phyloP scores from a whole-genome alignment of 192 early-diverging fungal species.

The Chytriomyces sp. region DNA sequence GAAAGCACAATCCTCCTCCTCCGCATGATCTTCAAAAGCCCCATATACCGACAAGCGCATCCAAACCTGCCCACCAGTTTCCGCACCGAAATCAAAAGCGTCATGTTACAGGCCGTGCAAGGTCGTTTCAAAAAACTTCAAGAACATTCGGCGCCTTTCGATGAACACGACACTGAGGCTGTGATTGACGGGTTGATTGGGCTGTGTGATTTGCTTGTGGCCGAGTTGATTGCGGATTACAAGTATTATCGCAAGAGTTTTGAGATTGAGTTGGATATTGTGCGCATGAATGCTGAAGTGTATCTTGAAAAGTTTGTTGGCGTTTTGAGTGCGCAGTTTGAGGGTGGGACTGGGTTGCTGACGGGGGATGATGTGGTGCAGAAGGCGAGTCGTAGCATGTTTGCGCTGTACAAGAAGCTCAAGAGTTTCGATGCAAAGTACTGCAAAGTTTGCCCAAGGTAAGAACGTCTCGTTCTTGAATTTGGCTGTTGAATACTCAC shows the following conservation, averaged over 20 bases:
- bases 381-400: slow-evolving; percentile 9
- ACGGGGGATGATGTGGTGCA: not conserved
- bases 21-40: slow-evolving; percentile 59
- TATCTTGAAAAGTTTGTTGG: slow-evolving; percentile 14
- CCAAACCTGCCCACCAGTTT: slow-evolving; percentile 50
- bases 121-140: slow-evolving; percentile 52
- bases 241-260: slow-evolving; percentile 58
- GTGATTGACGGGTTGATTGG: slow-evolving; percentile 52
- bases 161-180: slow-evolving; percentile 53
- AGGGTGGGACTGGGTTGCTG: not conserved
- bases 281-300: slow-evolving; percentile 11
- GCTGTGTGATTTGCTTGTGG: slow-evolving; percentile 52
- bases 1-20: slow-evolving; percentile 57
- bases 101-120: slow-evolving; percentile 50
- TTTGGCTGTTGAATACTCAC: not conserved
- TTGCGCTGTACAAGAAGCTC: slow-evolving; percentile 4
- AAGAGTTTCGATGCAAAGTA: slow-evolving; percentile 17
- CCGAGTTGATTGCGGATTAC: slow-evolving; percentile 56
- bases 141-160: slow-evolving; percentile 54
- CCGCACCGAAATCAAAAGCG: slow-evolving; percentile 42
- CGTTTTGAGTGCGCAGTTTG: slow-evolving; percentile 9
- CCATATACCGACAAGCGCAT: slow-evolving; percentile 51
- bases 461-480: not conserved
- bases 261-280: slow-evolving; percentile 58
- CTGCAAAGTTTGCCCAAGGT: slow-evolving; percentile 6